Evolutionary conservation across 2,329 filamentous ascomycete species (phyloP).

Genomic region (Claviceps pazoutovae): DNA sequence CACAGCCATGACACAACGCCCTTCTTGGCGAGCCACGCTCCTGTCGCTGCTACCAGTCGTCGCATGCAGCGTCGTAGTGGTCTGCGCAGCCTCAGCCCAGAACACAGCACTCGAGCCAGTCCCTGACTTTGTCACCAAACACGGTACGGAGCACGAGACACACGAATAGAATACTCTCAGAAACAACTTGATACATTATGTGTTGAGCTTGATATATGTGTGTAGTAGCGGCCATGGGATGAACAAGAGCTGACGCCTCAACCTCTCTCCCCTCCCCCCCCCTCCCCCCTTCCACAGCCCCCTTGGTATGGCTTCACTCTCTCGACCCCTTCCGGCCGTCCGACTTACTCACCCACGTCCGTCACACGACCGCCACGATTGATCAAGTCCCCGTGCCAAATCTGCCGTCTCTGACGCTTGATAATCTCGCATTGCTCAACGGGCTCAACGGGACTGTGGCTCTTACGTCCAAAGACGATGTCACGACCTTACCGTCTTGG

Average conservation of each 20-base stretch:
- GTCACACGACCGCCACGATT: slow-evolving; percentile 14
- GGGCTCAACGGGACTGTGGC: slow-evolving; percentile 9
- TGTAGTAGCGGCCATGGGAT: background rate
- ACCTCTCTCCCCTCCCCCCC: no score
- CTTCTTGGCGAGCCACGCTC: no score
- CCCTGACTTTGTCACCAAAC: no score
- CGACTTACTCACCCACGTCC: slow-evolving; percentile 17
- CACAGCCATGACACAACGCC: no score
- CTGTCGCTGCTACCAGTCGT: no score
- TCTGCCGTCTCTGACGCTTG: slow-evolving; percentile 15
- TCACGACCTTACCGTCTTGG: slow-evolving; percentile 12
- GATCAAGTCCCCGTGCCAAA: slow-evolving; percentile 9
- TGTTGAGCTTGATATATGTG: no score
- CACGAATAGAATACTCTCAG: no score
- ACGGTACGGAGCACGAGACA: no score
- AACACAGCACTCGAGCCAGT: no score
- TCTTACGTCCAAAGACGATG: slow-evolving; percentile 15
- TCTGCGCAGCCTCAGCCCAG: no score
- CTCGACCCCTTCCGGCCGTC: slow-evolving; percentile 17
- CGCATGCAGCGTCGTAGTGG: no score
- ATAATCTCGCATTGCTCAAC: slow-evolving; percentile 9
- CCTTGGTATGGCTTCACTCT: slow-evolving; percentile 19
- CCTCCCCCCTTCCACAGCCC: slow-evolving; percentile 10
- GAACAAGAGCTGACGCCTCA: background rate
- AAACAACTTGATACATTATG: no score